A percentile compares a stretch with the other conserved stretches of the same genome.
phyloP scores from a whole-genome alignment of 371 early-diverging fungal species.

The Mortierella sp. region DNA sequence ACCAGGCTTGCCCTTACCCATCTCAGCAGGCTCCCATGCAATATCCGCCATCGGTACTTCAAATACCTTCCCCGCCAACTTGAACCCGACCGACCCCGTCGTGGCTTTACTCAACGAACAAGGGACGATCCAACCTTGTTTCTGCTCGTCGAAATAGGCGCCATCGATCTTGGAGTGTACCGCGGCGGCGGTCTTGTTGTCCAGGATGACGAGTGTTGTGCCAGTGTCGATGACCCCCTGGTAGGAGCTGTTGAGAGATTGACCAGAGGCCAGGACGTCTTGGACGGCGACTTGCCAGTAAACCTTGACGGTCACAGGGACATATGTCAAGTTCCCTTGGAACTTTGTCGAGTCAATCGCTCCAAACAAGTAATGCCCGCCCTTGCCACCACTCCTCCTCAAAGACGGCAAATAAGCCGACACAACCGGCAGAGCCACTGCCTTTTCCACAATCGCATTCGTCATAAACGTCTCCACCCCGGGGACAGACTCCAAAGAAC shows the following conservation, averaged over 20 bases:
- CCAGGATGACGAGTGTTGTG: not conserved
- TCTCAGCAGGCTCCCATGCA: not conserved
- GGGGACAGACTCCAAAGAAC: constrained; percentile 25
- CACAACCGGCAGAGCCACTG: not conserved
- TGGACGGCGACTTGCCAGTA: not conserved
- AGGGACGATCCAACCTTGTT: not conserved
- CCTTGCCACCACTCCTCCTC: constrained; percentile 34
- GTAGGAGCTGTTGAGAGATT: not conserved
- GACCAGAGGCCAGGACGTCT: not conserved
- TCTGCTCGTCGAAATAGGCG: not conserved
- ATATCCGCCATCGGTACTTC: constrained; percentile 69
- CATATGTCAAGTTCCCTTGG: constrained; percentile 81
- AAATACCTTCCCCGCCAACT: not conserved
- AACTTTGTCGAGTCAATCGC: constrained; percentile 77
- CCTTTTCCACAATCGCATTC: constrained; percentile 42
- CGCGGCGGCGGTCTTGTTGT: not conserved
- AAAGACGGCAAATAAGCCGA: constrained; percentile 13
- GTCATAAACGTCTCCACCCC: constrained; percentile 59
- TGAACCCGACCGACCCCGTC: not conserved
- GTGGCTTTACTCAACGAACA: not conserved
- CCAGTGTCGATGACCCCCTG: not conserved
- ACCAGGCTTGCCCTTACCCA: too few relatives aligned
- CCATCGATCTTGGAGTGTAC: not conserved
- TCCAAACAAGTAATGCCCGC: constrained; percentile 64
- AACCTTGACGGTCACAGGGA: constrained; percentile 81